Evolutionary conservation across 2,329 filamentous ascomycete species (phyloP).

Genomic region (Venturia oleaginea): DNA sequence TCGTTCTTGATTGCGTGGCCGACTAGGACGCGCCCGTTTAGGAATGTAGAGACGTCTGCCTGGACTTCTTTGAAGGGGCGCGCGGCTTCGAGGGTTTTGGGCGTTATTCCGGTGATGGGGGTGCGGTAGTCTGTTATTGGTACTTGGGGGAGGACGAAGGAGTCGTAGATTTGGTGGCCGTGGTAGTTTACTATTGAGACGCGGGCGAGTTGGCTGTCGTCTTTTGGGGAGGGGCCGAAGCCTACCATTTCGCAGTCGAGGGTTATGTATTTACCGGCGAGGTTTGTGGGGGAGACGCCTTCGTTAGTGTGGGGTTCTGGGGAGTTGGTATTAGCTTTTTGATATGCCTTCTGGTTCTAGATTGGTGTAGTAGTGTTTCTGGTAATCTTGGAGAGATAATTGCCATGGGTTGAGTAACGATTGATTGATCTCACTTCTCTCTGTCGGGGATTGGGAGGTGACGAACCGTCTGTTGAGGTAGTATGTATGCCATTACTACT

Average conservation of each 20-base stretch:
- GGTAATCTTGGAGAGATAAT: neutral
- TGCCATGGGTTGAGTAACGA: neutral
- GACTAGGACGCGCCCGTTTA: constrained; percentile 64
- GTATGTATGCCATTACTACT: constrained; percentile 1
- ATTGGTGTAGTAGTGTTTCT: neutral
- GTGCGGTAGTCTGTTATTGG: constrained; percentile 87
- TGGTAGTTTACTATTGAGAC: constrained; percentile 92
- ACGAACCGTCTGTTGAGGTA: neutral
- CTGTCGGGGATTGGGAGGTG: neutral
- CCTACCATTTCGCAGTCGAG: constrained; percentile 99
- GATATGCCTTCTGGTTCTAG: neutral
- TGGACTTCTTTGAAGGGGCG: constrained; percentile 67
- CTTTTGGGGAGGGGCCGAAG: constrained; percentile 53
- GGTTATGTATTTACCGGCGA: constrained; percentile 81
- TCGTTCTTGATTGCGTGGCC: constrained; percentile 80
- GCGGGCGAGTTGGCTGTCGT: constrained; percentile 70
- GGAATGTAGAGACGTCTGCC: constrained; percentile 55
- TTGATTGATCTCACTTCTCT: neutral
- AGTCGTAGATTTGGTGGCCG: constrained; percentile 87
- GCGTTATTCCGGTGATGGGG: constrained; percentile 69
- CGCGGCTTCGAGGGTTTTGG: constrained; percentile 54
- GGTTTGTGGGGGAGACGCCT: constrained; percentile 42
- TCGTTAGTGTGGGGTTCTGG: constrained; percentile 24
- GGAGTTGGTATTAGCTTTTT: neutral
- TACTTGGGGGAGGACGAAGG: constrained; percentile 71